phyloP scores from a whole-genome alignment of 2,329 filamentous ascomycete genomes.

The Pseudogymnoascus sp. region DNA sequence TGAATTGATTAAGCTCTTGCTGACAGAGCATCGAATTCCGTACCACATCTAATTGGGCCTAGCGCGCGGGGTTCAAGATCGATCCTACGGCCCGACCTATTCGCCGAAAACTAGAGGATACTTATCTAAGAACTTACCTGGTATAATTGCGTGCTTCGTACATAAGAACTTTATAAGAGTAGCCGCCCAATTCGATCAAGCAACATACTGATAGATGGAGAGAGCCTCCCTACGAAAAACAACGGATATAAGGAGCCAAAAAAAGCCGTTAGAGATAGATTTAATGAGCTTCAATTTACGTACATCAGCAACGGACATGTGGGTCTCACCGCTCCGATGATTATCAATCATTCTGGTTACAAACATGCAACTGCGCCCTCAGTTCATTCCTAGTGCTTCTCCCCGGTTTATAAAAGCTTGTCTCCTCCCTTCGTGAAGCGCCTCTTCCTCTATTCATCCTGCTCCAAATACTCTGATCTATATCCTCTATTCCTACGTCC shows the following conservation, averaged over 20 bases:
- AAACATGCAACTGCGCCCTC: neutral
- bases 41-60: neutral
- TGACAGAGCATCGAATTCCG: too few relatives aligned
- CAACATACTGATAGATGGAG: neutral
- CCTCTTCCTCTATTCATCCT: neutral
- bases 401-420: neutral
- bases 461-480: neutral
- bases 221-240: neutral
- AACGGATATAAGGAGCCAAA: neutral
- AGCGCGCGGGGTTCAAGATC: neutral
- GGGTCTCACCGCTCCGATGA: neutral
- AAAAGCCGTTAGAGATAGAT: neutral
- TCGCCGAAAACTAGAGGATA: neutral
- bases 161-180: neutral
- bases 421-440: neutral
- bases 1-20: too few relatives aligned
- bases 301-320: neutral
- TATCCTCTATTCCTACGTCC: neutral
- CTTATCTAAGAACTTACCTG: slow-evolving; percentile 3
- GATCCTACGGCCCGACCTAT: neutral
- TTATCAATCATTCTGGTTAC: slow-evolving; percentile 4
- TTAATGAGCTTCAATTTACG: neutral
- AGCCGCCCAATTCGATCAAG: neutral
- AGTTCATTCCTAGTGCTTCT: neutral
- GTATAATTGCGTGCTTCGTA: neutral